Conservation (phyloP, 305 asterid species). For the Fraxinus latifolia region DNA sequence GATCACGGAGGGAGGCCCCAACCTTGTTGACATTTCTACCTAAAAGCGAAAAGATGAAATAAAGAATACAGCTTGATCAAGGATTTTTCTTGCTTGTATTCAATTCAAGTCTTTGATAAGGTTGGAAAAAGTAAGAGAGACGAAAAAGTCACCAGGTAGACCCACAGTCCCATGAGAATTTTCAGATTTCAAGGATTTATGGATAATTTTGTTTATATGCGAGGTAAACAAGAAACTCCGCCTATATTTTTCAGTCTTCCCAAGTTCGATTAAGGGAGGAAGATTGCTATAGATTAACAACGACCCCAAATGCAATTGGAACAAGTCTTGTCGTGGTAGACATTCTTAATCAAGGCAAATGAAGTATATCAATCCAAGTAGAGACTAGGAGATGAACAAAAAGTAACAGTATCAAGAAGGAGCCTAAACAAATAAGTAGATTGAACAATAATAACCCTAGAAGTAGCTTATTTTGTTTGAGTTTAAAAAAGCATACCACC, state of each 20-base stretch:
- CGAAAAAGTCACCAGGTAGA: background rate
- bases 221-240: background rate
- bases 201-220: background rate
- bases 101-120: conserved; percentile 38
- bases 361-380: background rate
- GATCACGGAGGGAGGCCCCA: conserved; percentile 30
- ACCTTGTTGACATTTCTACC: conserved; percentile 21
- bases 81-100: conserved; percentile 35
- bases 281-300: background rate
- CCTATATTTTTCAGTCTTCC: background rate
- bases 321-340: background rate
- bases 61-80: conserved; percentile 12
- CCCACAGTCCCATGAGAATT: background rate
- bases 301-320: background rate
- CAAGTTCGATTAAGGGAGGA: background rate
- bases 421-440: background rate
- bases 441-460: background rate
- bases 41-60: conserved; percentile 35
- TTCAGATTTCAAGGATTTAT: background rate
- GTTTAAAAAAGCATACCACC: conserved; percentile 52
- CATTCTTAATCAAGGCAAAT: background rate
- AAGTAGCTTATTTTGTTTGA: background rate
- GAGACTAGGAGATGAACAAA: background rate
- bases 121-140: conserved; percentile 26
- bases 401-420: background rate